Evolutionary conservation across 2,329 filamentous ascomycete genomes (phyloP), one percentile per base, ranked within the genome.

Genomic region (Aspergillus fijiensis): DNA sequence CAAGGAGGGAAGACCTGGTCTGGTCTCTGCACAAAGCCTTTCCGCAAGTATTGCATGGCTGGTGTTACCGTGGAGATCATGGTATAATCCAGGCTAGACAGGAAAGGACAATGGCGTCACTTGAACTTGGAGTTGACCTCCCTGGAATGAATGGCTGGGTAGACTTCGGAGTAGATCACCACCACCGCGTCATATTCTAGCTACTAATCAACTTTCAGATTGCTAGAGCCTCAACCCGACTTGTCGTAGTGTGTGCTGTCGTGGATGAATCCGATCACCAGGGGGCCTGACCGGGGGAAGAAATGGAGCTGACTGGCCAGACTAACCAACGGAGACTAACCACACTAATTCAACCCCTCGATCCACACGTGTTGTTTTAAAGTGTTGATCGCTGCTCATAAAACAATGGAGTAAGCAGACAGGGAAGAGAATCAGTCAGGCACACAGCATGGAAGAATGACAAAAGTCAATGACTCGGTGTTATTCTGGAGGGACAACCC

Each of bases 51-150:
- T 16, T 12, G 23, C 51, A 53, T 54, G 52, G 51, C 19, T 53
- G 51, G 50, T 31, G 55, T 57, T 49, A 50, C 58, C 51, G 35
- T 42, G 51, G 53, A 39, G 60, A 56, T 51, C 23, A 31, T 19
- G 5, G 21, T 9, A 14, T 29, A 45, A n/a, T 16, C 25, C 21
- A 51, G n/a, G 29, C 5, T 25, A 51, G 27, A n/a, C 33, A 53
- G 21, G n/a, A 42, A 19, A 42, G n/a, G 35, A 16, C 16, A 16
- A 45, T 45, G 16, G 39, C 39, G 39, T 45, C 16, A 45, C 39
- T 45, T 35, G 3, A 16, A 12, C 33, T 14, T 35, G 33, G 16
- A 45, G n/a, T 6, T 16, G 14, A 16, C 39, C 14, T 19, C 39
- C 14, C 21, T 39, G 31, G 51, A 27, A 52, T 42, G 31, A 23